These are phyloP conservation scores for Trapa incisa DNA, from an alignment of 345 rosid species.

Conservation along the genomic window DNA sequence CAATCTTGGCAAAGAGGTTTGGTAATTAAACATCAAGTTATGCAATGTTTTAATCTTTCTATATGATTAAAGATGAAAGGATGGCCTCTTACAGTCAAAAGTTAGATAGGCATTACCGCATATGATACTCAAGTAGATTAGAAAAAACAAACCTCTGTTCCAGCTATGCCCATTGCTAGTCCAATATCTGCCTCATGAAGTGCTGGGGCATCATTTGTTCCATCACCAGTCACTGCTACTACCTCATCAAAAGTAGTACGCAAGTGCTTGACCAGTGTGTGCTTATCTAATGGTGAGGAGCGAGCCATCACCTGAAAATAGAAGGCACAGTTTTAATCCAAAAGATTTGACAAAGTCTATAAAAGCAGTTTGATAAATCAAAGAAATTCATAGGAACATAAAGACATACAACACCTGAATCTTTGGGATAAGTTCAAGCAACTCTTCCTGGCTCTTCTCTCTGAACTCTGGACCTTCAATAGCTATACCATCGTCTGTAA, in stretches of 20 bases:
- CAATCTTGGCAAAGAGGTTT: neutral
- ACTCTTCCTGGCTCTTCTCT: conserved; percentile 63
- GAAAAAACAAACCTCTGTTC: conserved; percentile 60
- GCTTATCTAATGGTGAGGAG: conserved; percentile 89
- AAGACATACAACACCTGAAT: conserved; percentile 44
- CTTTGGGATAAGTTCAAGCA: conserved; percentile 63
- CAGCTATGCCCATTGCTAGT: conserved; percentile 96
- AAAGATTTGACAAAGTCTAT: neutral
- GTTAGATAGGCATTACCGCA: neutral
- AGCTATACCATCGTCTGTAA: conserved; percentile 73
- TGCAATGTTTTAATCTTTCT: too few species aligned
- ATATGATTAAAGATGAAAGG: neutral
- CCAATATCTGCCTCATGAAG: conserved; percentile 97
- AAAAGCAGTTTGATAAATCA: neutral
- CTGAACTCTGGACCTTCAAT: conserved; percentile 84
- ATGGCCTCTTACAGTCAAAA: too few species aligned
- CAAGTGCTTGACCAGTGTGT: conserved; percentile 70
- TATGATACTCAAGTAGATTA: neutral
- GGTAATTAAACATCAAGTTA: neutral
- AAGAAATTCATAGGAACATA: neutral
- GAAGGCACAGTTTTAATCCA: neutral
- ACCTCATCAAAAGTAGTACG: conserved; percentile 76
- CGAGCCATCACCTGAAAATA: conserved; percentile 77
- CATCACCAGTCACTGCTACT: conserved; percentile 92
- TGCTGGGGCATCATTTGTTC: conserved; percentile 96